Base-by-base conservation (phyloP, 352 stramenopile species). In the Globisporangium acanthophoron region DNA sequence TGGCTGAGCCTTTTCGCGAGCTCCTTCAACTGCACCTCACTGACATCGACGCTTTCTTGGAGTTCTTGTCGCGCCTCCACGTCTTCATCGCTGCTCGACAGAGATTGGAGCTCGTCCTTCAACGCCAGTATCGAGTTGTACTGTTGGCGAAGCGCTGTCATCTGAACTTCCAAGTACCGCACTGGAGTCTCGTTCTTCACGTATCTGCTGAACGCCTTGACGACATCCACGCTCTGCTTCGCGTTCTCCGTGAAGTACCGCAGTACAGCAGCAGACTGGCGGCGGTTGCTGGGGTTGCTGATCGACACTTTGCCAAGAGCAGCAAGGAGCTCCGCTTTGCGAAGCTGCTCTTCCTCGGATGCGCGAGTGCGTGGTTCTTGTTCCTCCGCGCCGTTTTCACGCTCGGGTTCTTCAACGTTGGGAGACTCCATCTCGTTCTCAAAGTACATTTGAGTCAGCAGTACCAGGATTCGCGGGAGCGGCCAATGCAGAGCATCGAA, bases 161-260 rank as follows among this genome's bases (percentile, higher is more conserved):
- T 96, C 63, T 96, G 86, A n/a, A 93, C 80, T 65, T 96, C 86
- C 24, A 96, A 65, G 52, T 90, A 93, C 24, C 86, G 80, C 45
- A 94, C 76, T 0, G 83, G 82, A 8, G 83, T 79, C 39, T 94
- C 74, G 16, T 69, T 65, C 52, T 92, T 94, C 46, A 96, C 62
- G 54, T 89, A 71, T 40, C 86, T 91, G 58, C 79, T 78, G 62
- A 93, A 96, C 12, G 80, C 78, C 33, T 90, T 92, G 9, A 92
- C 80, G 29, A 91, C 73, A 13, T 91, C 78, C 27, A 88, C 64
- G 18, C 64, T 79, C 24, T 74, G 45, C 53, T 83, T 76, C 15
- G 63, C 70, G 29, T 61, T 67, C 29, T 83, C 75, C 1, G 79
- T 87, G 18, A 93, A 76, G 44, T 83, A 82, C 8, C 80, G 69